Conservation (phyloP, 163 green algal species). For the Dunaliella salina region DNA sequence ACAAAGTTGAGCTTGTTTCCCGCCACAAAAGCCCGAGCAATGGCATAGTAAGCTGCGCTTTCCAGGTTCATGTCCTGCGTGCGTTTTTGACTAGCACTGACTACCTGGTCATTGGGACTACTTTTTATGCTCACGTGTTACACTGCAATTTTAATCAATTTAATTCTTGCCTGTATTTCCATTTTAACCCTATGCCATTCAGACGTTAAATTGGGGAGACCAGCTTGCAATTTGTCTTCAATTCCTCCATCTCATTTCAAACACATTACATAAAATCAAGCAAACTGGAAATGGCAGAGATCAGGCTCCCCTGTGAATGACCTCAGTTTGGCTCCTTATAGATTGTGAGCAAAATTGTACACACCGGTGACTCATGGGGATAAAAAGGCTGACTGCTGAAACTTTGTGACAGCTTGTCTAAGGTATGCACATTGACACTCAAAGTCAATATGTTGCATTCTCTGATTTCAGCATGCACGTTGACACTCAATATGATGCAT, state of each 20-base stretch:
- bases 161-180: no score
- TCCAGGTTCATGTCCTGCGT: not conserved
- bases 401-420: not conserved
- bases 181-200: no score
- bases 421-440: not conserved
- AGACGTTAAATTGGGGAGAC: not conserved
- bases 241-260: not conserved
- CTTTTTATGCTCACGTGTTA: no score
- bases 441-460: no score
- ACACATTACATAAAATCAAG: not conserved
- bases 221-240: no score
- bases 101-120: no score
- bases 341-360: not conserved
- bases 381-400: not conserved
- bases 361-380: not conserved
- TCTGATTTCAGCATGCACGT: not conserved
- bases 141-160: no score
- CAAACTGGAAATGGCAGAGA: not conserved
- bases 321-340: not conserved
- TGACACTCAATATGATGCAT: no score
- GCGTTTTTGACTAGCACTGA: no score
- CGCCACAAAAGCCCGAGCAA: not conserved
- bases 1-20: slow-evolving; percentile 11
- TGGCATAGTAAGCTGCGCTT: not conserved
- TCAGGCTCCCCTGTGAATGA: not conserved